Percentiles rank a stretch among this genome's conserved stretches.
Evolutionary conservation across 495 filamentous ascomycete species (phyloP).

Genomic region (Wilcoxina mikolae): DNA sequence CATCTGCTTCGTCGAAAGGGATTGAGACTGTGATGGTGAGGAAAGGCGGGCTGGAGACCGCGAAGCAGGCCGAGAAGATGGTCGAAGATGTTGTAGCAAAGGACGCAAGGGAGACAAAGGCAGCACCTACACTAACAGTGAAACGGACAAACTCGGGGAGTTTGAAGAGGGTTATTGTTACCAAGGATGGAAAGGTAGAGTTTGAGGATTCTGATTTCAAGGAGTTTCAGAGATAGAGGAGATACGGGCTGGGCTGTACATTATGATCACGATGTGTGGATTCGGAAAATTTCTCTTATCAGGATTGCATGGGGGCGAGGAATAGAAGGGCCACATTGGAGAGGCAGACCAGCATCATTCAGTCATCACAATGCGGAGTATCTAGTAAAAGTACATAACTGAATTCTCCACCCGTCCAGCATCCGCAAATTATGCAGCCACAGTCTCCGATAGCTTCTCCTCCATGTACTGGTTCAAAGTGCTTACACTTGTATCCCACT

Average conservation of each 20-base stretch:
- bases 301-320: too few species aligned
- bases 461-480: conserved; percentile 35
- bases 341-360: background rate
- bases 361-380: background rate
- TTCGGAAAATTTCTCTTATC: background rate
- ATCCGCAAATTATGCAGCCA: background rate
- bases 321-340: background rate
- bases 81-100: background rate
- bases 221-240: conserved; percentile 30
- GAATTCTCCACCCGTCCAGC: background rate
- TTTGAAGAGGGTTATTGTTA: conserved; percentile 43
- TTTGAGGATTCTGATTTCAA: conserved; percentile 47
- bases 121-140: background rate
- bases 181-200: conserved; percentile 51
- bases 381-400: conserved; percentile 2
- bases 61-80: background rate
- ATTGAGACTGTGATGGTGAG: background rate
- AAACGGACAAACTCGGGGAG: background rate
- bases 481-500: conserved; percentile 93
- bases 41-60: background rate
- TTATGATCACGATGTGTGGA: background rate
- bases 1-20: background rate
- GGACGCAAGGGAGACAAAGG: background rate
- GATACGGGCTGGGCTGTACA: background rate
- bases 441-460: conserved; percentile 16